These are phyloP conservation scores for Mortierella antarctica DNA, from an alignment of 192 early-diverging fungal species.

Conservation along the genomic window DNA sequence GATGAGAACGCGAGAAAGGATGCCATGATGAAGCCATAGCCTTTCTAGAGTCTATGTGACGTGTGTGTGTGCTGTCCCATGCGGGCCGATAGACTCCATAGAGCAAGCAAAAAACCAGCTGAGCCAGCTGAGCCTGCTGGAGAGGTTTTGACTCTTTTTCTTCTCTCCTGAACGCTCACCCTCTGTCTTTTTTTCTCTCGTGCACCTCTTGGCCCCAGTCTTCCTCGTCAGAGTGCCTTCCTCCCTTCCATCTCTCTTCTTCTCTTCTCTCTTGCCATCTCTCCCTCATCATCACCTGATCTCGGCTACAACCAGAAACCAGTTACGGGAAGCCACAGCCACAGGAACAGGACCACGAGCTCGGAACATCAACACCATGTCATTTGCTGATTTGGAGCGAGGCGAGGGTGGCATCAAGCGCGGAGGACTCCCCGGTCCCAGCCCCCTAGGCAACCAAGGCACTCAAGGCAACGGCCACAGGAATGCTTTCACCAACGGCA, in stretches of 20 bases:
- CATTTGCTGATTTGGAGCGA: slow-evolving; percentile 49
- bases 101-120: too few relatives aligned
- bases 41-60: too few relatives aligned
- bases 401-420: slow-evolving; percentile 14
- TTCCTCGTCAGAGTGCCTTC: too few relatives aligned
- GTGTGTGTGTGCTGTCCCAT: too few relatives aligned
- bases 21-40: too few relatives aligned
- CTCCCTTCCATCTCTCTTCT: neutral
- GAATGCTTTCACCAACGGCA: neutral
- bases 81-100: too few relatives aligned
- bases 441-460: slow-evolving; percentile 8
- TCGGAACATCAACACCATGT: slow-evolving; percentile 7
- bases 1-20: too few relatives aligned
- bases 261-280: neutral
- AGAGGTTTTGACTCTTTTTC: neutral
- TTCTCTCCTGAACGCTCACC: neutral
- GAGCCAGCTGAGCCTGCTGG: too few relatives aligned
- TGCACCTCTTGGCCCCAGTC: too few relatives aligned
- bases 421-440: slow-evolving; percentile 3
- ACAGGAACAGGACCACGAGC: neutral
- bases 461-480: slow-evolving; percentile 3
- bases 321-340: neutral
- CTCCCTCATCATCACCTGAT: neutral
- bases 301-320: neutral
- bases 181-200: neutral